Evolutionary conservation across 208 protist species (phyloP), one percentile per base, ranked within the genome.

Genomic region (Acanthamoeba triangularis): DNA sequence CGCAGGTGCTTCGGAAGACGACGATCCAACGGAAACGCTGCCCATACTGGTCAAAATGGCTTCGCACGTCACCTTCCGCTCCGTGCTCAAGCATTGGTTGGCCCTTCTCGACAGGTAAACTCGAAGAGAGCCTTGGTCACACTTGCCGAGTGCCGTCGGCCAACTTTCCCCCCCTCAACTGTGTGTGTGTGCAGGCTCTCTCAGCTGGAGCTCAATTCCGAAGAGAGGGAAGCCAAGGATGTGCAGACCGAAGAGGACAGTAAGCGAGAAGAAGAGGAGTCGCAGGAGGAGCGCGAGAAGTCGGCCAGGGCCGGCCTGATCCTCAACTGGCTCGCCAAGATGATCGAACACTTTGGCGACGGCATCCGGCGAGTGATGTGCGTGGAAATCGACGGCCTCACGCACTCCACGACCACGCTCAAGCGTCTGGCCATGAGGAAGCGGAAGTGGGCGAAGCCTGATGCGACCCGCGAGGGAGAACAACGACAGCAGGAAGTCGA

Each of bases 301-400:
- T 47, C 80, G 47, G 33, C 35, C 63, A 25, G 30, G 25, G 87
- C 87, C 23, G 18, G 13, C 23, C 35, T 74, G 6, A 74, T 93
- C 11, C 63, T 93, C 54, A 47, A 93, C 61, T 93, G 87, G 87
- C 59, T 93, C 10, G 63, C 63, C 20, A 93, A 93, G 33, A 93
- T 93, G 63, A 76, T 93, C 20, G 87, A 93, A 59, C 63, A 76
- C 28, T 93, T 93, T 14, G 87, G 87, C 33, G 87, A 93, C 41
- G 87, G 87, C 25, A 52, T 74, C 10, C 87, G 87, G 18, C 54
- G 87, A 76, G 63, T 93, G 20, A 67, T 93, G 23, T 93, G 87
- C 33, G 87, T 52, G 35, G 87, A 76, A n/a, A 93, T 93, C 25
- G 63, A 93, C 33, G 80, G 47, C 80, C 80, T 88, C 47, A 41